phyloP scores from a whole-genome alignment of 805 yeast species.

The Pichia exigua region DNA sequence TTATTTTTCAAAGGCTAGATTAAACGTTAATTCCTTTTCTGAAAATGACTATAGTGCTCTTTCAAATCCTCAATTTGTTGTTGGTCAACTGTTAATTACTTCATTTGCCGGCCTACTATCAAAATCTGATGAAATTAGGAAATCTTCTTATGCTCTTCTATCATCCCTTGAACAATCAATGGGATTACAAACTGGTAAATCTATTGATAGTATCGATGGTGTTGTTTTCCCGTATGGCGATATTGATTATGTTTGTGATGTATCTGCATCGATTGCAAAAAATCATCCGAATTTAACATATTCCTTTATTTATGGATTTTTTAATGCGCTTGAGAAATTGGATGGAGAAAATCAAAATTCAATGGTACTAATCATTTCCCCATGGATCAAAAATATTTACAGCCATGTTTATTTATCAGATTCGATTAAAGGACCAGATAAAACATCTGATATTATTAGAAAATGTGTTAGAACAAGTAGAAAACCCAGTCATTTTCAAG shows the following conservation, averaged over 20 bases:
- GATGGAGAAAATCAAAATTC: conserved; percentile 29
- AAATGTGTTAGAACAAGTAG: conserved; percentile 54
- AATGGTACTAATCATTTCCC: conserved; percentile 49
- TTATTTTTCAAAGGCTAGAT: conserved; percentile 55
- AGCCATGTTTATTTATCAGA: conserved; percentile 46
- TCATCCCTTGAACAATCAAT: conserved; percentile 55
- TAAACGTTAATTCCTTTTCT: conserved; percentile 18
- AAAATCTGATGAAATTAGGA: conserved; percentile 48
- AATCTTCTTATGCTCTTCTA: conserved; percentile 55
- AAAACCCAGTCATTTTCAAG: conserved; percentile 39
- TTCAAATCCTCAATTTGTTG: conserved; percentile 18
- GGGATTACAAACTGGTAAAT: conserved; percentile 51
- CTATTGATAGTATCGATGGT: conserved; percentile 46
- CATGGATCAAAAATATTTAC: conserved; percentile 69
- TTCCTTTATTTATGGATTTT: conserved; percentile 43
- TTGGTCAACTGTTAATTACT: conserved; percentile 57
- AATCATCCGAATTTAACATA: conserved; percentile 53
- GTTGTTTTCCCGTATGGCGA: conserved; percentile 64
- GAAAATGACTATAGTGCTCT: conserved; percentile 33
- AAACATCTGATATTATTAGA: conserved; percentile 53
- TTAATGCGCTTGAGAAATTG: conserved; percentile 41
- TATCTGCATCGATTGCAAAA: conserved; percentile 50
- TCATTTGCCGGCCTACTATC: conserved; percentile 64
- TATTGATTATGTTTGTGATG: conserved; percentile 47
- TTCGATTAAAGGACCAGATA: conserved; percentile 52